Conservation (phyloP, 495 filamentous ascomycete species). For the Neurospora pannonica region DNA sequence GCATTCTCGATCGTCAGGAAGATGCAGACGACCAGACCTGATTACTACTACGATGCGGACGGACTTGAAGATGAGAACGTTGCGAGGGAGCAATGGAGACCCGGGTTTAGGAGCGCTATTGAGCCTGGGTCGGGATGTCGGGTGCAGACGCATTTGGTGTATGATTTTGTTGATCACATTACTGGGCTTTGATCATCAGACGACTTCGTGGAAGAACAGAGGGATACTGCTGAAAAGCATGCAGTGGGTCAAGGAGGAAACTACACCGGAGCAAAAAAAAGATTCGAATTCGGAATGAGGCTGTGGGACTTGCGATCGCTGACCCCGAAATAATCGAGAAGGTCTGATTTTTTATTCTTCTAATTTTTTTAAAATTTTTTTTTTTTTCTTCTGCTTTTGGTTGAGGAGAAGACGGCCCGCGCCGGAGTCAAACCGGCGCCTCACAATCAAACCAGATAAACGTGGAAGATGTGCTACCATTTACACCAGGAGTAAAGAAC, state of each 20-base stretch:
- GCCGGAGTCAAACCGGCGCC: too few species aligned
- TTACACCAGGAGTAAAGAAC: background rate
- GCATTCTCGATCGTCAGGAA: conserved; percentile 15
- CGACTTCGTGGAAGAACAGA: background rate
- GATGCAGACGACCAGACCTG: conserved; percentile 3
- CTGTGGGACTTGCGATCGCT: background rate
- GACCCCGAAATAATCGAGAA: background rate
- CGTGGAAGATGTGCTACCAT: background rate
- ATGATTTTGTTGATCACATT: conserved; percentile 15
- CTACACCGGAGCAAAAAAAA: too few species aligned
- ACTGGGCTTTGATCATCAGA: background rate
- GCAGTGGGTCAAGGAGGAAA: too few species aligned
- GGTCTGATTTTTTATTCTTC: background rate
- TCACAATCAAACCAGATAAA: background rate
- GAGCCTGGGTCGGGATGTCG: conserved; percentile 14
- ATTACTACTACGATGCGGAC: conserved; percentile 7
- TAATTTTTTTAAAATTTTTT: too few species aligned
- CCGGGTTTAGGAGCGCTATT: conserved; percentile 13
- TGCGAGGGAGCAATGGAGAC: conserved; percentile 12
- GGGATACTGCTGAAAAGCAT: too few species aligned
- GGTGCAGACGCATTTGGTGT: conserved; percentile 20
- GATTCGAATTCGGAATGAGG: too few species aligned
- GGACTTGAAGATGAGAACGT: background rate
- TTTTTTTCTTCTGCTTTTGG: too few species aligned
- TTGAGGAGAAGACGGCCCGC: background rate